phyloP scores from a whole-genome alignment of 805 yeast genomes.

The Pichia membranifaciens region DNA sequence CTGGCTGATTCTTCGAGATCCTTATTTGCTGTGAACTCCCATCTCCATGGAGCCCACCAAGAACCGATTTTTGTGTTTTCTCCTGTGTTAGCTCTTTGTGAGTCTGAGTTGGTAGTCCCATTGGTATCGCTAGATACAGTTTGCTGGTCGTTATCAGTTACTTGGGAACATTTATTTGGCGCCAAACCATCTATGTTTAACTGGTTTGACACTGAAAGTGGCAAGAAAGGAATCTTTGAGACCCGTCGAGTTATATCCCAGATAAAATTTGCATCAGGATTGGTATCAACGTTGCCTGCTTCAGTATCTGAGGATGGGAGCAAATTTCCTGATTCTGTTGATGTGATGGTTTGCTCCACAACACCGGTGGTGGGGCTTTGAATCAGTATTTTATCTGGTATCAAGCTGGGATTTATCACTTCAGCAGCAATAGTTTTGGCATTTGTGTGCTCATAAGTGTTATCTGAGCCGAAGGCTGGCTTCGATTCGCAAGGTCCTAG shows the following conservation, averaged over 20 bases:
- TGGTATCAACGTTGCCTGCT: background rate
- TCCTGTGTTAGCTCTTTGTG: background rate
- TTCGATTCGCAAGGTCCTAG: too few species aligned
- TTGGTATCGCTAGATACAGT: background rate
- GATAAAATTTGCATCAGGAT: background rate
- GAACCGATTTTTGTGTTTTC: background rate
- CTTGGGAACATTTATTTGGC: conserved; percentile 4
- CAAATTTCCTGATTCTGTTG: background rate
- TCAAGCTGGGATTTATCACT: too few species aligned
- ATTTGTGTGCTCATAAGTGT: too few species aligned
- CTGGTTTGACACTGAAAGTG: background rate
- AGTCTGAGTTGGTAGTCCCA: background rate
- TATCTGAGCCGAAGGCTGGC: too few species aligned
- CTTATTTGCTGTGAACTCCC: background rate
- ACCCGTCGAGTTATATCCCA: conserved; percentile 10
- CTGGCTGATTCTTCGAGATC: conserved; percentile 3
- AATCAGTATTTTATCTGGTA: background rate
- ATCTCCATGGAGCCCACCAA: conserved; percentile 14
- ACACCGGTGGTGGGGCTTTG: background rate
- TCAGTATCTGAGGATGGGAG: too few species aligned
- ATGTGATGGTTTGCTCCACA: background rate
- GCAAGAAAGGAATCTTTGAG: conserved; percentile 1
- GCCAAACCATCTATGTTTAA: background rate
- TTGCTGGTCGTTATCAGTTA: background rate
- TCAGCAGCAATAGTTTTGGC: too few species aligned